Conservation (phyloP, 2,329 filamentous ascomycete species). For the Neonectria sp. region DNA sequence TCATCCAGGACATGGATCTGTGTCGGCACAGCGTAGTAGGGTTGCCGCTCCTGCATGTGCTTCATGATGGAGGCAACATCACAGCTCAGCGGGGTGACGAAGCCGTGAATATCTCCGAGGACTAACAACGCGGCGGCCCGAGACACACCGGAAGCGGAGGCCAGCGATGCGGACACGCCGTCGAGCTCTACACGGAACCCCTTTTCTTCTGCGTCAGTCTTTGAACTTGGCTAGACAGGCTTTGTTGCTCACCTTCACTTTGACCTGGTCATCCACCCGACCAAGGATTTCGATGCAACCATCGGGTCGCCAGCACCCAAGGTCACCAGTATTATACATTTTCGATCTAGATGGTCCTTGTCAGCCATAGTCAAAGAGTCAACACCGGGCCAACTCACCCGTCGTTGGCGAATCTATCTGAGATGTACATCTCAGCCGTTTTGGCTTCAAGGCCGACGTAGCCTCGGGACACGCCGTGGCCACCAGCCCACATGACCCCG, state of each 20-base stretch:
- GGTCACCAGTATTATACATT: conserved; percentile 75
- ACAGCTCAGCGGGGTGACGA: conserved; percentile 58
- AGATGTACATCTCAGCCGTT: conserved; percentile 64
- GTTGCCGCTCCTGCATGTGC: conserved; percentile 60
- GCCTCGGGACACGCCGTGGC: conserved; percentile 68
- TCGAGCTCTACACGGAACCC: conserved; percentile 75
- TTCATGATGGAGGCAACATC: conserved; percentile 56
- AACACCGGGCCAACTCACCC: conserved; percentile 56
- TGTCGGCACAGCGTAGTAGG: conserved; percentile 70
- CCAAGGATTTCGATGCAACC: conserved; percentile 70
- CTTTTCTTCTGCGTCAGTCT: conserved; percentile 39
- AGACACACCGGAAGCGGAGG: conserved; percentile 60
- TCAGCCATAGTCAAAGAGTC: conserved; percentile 16
- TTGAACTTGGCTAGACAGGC: conserved; percentile 14
- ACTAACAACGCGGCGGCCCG: conserved; percentile 65
- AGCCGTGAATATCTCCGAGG: conserved; percentile 65
- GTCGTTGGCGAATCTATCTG: conserved; percentile 66
- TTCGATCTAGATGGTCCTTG: conserved; percentile 50
- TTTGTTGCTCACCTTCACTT: conserved; percentile 63
- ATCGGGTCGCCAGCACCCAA: conserved; percentile 68
- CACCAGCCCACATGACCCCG: conserved; percentile 71
- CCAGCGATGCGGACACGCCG: conserved; percentile 67
- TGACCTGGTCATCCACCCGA: conserved; percentile 73
- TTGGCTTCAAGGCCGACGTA: conserved; percentile 69
- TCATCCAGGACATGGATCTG: conserved; percentile 58